These are phyloP conservation scores for Fraxinus greggii DNA, from an alignment of 305 asterid species.

Conservation along the genomic window DNA sequence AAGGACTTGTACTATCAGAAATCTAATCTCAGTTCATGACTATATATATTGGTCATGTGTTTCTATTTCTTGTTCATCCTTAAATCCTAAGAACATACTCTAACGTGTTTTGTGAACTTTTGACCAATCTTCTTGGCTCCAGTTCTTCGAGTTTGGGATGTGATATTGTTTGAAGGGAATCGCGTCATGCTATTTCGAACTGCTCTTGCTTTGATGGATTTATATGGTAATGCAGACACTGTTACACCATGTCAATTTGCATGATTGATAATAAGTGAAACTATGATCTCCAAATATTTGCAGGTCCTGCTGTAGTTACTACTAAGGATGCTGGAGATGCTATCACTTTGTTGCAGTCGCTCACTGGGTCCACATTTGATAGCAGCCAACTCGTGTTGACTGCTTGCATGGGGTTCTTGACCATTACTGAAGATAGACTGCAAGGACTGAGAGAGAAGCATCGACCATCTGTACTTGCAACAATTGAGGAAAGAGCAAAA, in stretches of 20 bases:
- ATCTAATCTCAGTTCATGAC: slow-evolving; percentile 11
- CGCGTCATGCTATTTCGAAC: slow-evolving; percentile 91
- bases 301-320: slow-evolving; percentile 86
- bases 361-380: slow-evolving; percentile 80
- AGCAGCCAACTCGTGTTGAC: slow-evolving; percentile 94
- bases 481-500: slow-evolving; percentile 61
- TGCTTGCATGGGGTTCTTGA: slow-evolving; percentile 83
- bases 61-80: slow-evolving; percentile 19
- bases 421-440: slow-evolving; percentile 62
- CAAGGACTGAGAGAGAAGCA: slow-evolving; percentile 67
- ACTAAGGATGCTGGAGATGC: slow-evolving; percentile 89
- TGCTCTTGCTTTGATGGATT: slow-evolving; percentile 85
- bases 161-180: slow-evolving; percentile 82
- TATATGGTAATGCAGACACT: slow-evolving; percentile 57
- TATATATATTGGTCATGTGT: slow-evolving; percentile 3
- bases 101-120: not conserved
- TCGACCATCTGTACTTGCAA: slow-evolving; percentile 63
- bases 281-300: slow-evolving; percentile 21
- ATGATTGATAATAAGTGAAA: slow-evolving; percentile 17
- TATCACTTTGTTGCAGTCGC: slow-evolving; percentile 68
- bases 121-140: slow-evolving; percentile 25
- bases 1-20: slow-evolving; percentile 32
- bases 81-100: slow-evolving; percentile 2
- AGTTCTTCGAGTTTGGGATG: slow-evolving; percentile 96
- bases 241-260: not conserved